Evolutionary conservation across 495 filamentous ascomycete genomes (phyloP).

Genomic region (Lasiosphaeria miniovina): DNA sequence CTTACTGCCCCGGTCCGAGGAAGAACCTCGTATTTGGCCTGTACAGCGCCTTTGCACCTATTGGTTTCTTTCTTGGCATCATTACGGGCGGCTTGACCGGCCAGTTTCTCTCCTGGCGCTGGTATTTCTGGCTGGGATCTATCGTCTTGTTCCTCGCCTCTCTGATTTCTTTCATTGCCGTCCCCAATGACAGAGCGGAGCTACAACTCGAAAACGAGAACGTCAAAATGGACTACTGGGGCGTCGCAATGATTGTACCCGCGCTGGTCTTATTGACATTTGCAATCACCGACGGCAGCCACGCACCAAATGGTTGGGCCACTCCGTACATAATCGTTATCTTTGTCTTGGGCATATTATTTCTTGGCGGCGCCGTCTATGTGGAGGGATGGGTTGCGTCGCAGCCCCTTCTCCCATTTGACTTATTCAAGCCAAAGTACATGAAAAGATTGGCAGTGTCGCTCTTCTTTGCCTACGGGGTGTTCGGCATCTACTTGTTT

Average conservation of each 20-base stretch:
- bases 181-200: constrained; percentile 62
- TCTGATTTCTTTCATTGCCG: constrained; percentile 57
- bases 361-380: constrained; percentile 60
- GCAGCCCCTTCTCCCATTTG: constrained; percentile 70
- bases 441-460: constrained; percentile 66
- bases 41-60: constrained; percentile 71
- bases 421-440: constrained; percentile 69
- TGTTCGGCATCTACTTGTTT: constrained; percentile 72
- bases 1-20: constrained; percentile 77
- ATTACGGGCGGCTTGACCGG: constrained; percentile 72
- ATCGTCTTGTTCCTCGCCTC: constrained; percentile 43
- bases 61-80: constrained; percentile 81
- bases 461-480: constrained; percentile 73
- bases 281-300: constrained; percentile 71
- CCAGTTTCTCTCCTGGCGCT: constrained; percentile 64
- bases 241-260: constrained; percentile 58
- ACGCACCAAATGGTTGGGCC: constrained; percentile 66
- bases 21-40: constrained; percentile 84
- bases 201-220: constrained; percentile 36
- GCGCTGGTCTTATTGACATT: constrained; percentile 72
- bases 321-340: constrained; percentile 69
- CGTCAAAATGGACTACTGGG: constrained; percentile 54
- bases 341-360: constrained; percentile 56
- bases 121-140: constrained; percentile 79
- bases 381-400: constrained; percentile 73